Base-by-base conservation (phyloP, 345 rosid genomes). In the Lumnitzera littorea region DNA sequence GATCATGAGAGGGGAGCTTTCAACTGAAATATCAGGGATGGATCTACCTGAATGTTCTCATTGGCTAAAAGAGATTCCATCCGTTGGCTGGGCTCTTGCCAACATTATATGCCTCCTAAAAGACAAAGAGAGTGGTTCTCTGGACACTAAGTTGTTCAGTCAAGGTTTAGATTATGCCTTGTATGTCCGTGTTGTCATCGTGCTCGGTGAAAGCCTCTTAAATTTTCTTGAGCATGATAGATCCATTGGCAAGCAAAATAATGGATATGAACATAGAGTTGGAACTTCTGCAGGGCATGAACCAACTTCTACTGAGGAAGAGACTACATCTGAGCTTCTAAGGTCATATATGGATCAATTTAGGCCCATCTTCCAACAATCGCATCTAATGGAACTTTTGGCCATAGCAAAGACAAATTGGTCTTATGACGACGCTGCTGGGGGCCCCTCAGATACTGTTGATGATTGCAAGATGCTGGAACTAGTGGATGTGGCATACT, bases 1-100 rank as follows among this genome's bases (percentile, higher is more conserved):
- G 98, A 82, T 72, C 63, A 81, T 63, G 74, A 72, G 75, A 70
- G 94, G 80, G 58, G 64, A 74, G 75, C 63, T 82, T 55, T 58
- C 84, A 69, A 68, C 53, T 11, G 78, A 80, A 72, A 82, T 78
- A 73, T 72, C 78, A 31, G 69, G 70, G 67, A 41, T 82, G 80
- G 84, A 82, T 56, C 74, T 66, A 46, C 68, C 60, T 53, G 78
- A 64, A 68, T 73, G 58, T 60, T 71, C 68, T 61, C 67, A 67
- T 55, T 71, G 72, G 67, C 64, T 70, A 58, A 70, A 53, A 70
- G 77, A 57, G 58, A 80, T 92, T 72, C 96, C 91, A 62, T 73
- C 90, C 13, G 78, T 79, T 68, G 96, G 91, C 53, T 92, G 98
- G 97, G 85, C 85, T 70, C 90, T 92, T 58, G 86, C 88, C 72